Evolutionary conservation across 2,329 filamentous ascomycete genomes (phyloP), one percentile per base, ranked within the genome.

Genomic region (Basipetospora chlamydospora): DNA sequence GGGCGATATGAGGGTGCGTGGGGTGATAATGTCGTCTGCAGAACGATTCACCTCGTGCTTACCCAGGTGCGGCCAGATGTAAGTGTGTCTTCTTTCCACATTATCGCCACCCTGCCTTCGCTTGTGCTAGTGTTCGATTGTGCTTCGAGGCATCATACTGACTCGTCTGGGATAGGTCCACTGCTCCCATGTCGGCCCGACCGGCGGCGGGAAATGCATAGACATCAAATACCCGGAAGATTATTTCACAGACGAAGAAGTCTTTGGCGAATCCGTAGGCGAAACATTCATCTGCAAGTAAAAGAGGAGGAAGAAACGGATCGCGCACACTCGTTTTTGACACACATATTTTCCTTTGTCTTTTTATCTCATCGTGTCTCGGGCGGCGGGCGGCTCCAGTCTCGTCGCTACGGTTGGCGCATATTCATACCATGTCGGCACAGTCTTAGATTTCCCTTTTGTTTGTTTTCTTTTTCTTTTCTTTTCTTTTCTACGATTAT

Each of bases 1-100:
- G 60, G 59, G 2, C 55, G 44, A 22, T 63, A 59, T 37, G 56
- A 61, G 35, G 54, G 61, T 41, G 53, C 54, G 1, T 63, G 58
- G 56, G 59, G 56, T 8, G 58, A 64, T 41, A 62, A 61, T 35
- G 45, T 63, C 7, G 58, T 58, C 18, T 64, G 58, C 43, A 47
- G 60, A 3, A 51, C 47, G 6, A 57, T 63, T 28, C 60, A 63
- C 42, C 39, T 61, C 18, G 47, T 63, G 15, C 47, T 64, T 4
- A 49, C 49, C 11, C 42, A 44, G 22, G 41, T 47, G 11, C 44
- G 49, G 17, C 50, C 49, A 17, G 48, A 51, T 37, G 49, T 53
- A 39, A 42, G 48, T 30, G 17, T 26, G 4, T 32, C 33, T 17
- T 15, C 13, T 22, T 26, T 15, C 22, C 12, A 12, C 11, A 11